Base-by-base conservation (phyloP, 2,329 filamentous ascomycete species). In the Drechslerella stenobrocha region DNA sequence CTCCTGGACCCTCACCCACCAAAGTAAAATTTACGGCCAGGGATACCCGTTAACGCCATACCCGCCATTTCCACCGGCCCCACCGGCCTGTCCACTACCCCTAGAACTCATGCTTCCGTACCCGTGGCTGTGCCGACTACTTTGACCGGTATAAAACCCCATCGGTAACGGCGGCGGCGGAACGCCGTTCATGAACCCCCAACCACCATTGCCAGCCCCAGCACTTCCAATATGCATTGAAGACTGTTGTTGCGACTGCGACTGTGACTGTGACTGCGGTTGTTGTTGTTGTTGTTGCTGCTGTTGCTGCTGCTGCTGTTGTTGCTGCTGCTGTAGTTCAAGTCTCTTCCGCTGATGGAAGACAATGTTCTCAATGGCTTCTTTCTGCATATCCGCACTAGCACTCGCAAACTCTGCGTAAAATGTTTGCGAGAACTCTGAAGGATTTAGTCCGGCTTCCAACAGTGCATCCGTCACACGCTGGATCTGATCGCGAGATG, bases 71-170 rank as follows among this genome's bases (percentile, higher is more conserved):
- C 37, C 37, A 8, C 47, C 34, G 11, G 45, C 48, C 2, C 60
- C 60, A 26, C 51, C 44, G 0, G 61, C 56, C 18, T 66, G 61
- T 18, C 53, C 61, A 37, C 61, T 66, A 6, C 61, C 61, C 20
- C 61, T 48, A 9, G 61, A 66, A n/a, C 61, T 66, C 61, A 66
- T 66, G 22, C 61, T 66, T 2, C 61, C 61, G 32, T 66, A 66
- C 9, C 61, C 61, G n/a, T 66, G 61, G 2, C 45, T 46, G 34
- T 66, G 61, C 13, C 61, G 34, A 22, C 51, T 59, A 30, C 35
- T 66, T 26, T 66, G 61, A 9, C 61, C 61, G 8, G 61, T 66
- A 59, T 66, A 66, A 46, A 66, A 66, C 0, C 53, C 53, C 52
- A 66, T 66, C 7, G 61, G 61, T 26, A 66, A 45, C 11, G 61